These are phyloP conservation scores for Lipomyces chichibuensis DNA, from an alignment of 805 yeast species.

Conservation along the genomic window DNA sequence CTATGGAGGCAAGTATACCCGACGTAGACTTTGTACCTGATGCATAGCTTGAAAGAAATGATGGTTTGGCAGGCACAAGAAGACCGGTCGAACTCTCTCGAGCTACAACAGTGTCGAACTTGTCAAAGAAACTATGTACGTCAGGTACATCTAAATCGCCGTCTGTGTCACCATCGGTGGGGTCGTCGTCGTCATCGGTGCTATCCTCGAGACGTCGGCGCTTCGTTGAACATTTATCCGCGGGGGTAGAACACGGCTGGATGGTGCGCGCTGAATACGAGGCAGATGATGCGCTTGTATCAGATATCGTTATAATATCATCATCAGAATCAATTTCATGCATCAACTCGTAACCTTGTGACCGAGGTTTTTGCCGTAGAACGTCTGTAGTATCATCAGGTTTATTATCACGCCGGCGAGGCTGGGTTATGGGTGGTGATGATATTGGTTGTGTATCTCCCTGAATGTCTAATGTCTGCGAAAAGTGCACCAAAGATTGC, in stretches of 20 bases:
- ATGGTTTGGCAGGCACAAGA: not conserved
- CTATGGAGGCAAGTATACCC: not conserved
- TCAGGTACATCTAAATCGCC: not conserved
- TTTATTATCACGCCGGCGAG: not conserved
- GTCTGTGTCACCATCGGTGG: not conserved
- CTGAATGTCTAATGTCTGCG: not conserved
- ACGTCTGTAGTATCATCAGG: not conserved
- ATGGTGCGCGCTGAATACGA: not conserved
- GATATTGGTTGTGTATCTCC: not conserved
- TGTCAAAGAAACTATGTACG: not conserved
- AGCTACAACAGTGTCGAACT: not conserved
- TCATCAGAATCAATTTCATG: not conserved
- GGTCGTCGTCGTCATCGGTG: not conserved
- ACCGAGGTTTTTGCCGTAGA: not conserved
- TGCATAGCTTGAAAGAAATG: not conserved
- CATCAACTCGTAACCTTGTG: not conserved
- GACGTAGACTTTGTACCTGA: not conserved
- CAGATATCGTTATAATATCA: not conserved
- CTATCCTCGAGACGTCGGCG: not conserved
- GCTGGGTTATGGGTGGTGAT: not conserved
- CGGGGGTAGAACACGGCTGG: not conserved
- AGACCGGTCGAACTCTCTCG: not conserved
- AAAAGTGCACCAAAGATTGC: not conserved
- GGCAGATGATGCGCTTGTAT: not conserved
- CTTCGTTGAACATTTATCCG: not conserved